These are phyloP conservation scores for Scutellaria galericulata DNA, from an alignment of 257 asterid species.

Conservation along the genomic window DNA sequence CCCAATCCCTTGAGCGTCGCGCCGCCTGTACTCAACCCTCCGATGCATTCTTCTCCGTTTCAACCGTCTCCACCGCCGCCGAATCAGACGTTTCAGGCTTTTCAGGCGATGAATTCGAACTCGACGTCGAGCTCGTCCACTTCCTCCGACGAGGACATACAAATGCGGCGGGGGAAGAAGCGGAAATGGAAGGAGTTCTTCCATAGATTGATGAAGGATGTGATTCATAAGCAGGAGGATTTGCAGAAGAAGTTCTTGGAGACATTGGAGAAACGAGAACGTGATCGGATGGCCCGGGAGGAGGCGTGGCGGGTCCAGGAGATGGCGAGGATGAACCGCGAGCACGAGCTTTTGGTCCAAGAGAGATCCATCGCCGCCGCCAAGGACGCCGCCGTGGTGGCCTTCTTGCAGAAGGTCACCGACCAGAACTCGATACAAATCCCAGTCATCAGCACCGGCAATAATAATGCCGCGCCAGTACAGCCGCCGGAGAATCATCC, in stretches of 20 bases:
- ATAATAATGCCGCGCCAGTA: neutral
- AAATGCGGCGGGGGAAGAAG: constrained; percentile 62
- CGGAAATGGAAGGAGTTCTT: constrained; percentile 78
- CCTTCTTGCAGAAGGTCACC: constrained; percentile 67
- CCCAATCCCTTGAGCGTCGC: constrained; percentile 38
- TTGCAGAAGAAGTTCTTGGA: constrained; percentile 71
- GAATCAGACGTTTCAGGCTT: neutral
- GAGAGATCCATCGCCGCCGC: constrained; percentile 77
- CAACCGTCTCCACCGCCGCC: constrained; percentile 26
- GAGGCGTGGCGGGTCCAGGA: constrained; percentile 83
- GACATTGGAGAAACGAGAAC: constrained; percentile 65
- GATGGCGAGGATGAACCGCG: constrained; percentile 66
- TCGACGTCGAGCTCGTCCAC: constrained; percentile 76
- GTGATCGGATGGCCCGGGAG: constrained; percentile 69
- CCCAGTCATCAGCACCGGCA: constrained; percentile 27
- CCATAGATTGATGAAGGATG: constrained; percentile 57
- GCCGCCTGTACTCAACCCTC: constrained; percentile 31
- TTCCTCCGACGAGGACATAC: constrained; percentile 73
- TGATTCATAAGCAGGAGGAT: constrained; percentile 76
- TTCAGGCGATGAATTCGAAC: constrained; percentile 31
- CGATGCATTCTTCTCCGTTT: constrained; percentile 31
- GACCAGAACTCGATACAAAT: constrained; percentile 52
- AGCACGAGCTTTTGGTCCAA: constrained; percentile 69
- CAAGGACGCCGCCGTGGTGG: constrained; percentile 76
- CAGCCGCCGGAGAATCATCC: constrained; percentile 26